Conservation (phyloP, 192 early-diverging fungal species). For the Ambispora gerdemannii region DNA sequence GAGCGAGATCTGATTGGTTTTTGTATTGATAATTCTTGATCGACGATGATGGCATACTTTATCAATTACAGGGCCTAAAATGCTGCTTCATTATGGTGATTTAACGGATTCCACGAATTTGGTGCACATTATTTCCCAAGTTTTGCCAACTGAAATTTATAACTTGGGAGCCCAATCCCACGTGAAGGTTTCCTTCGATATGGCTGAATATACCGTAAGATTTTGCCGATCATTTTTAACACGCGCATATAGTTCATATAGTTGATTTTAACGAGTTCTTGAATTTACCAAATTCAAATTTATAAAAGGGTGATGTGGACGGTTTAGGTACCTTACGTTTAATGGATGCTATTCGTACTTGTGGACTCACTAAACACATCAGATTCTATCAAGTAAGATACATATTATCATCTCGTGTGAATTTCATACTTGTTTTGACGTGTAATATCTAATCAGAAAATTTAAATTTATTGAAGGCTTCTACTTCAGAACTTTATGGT, state of each 20-base stretch:
- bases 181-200: constrained; percentile 70
- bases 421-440: constrained; percentile 40
- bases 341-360: constrained; percentile 75
- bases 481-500: constrained; percentile 74
- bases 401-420: constrained; percentile 1
- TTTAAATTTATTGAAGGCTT: constrained; percentile 61
- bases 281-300: not conserved
- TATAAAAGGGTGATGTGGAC: constrained; percentile 60
- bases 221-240: not conserved
- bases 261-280: too few species aligned
- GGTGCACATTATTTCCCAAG: constrained; percentile 68
- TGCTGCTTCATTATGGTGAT: constrained; percentile 77
- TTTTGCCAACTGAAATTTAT: constrained; percentile 74
- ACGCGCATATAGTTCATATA: too few species aligned
- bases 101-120: constrained; percentile 76
- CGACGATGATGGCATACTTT: not conserved
- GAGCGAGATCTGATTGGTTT: not conserved
- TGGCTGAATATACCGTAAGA: constrained; percentile 69
- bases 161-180: constrained; percentile 77
- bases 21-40: not conserved
- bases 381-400: constrained; percentile 54
- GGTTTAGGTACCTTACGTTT: constrained; percentile 74
- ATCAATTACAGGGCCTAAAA: constrained; percentile 46
- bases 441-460: constrained; percentile 34
- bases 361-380: constrained; percentile 59